phyloP scores from a whole-genome alignment of 352 stramenopile genomes.

The Globisporangium camurandrum region DNA sequence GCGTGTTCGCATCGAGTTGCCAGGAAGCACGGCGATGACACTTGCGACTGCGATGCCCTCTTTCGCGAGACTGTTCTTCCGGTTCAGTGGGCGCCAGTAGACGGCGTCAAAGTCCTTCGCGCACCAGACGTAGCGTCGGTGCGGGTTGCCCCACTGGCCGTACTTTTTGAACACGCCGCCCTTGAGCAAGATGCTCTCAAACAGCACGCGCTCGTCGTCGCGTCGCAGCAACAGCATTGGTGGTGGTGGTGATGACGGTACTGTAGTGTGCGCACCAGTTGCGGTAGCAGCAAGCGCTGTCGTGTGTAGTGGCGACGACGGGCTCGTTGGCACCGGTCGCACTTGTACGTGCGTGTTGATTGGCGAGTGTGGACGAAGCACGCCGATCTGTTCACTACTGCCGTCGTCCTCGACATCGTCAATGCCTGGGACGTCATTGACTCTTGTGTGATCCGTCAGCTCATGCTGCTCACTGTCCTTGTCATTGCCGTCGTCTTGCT shows the following conservation, averaged over 20 bases:
- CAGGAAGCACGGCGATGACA: conserved; percentile 44
- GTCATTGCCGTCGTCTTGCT: neutral
- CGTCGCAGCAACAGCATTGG: neutral
- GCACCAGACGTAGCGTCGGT: conserved; percentile 67
- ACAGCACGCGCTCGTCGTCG: conserved; percentile 36
- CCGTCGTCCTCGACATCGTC: neutral
- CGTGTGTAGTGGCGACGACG: neutral
- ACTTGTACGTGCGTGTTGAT: conserved; percentile 1
- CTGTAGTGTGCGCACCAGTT: neutral
- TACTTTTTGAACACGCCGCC: conserved; percentile 73
- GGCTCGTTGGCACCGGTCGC: neutral
- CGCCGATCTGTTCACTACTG: neutral
- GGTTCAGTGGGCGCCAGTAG: conserved; percentile 63
- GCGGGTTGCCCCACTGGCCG: conserved; percentile 66
- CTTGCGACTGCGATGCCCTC: conserved; percentile 37
- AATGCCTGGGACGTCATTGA: too few relatives aligned
- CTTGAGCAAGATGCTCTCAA: conserved; percentile 55
- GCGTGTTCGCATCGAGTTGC: conserved; percentile 46
- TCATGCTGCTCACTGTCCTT: too few relatives aligned
- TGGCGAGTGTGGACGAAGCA: neutral
- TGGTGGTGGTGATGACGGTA: too few relatives aligned
- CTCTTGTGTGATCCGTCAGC: too few relatives aligned
- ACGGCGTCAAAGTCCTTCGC: conserved; percentile 54
- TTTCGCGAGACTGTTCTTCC: conserved; percentile 53
- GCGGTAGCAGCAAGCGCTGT: too few relatives aligned